A percentile compares a stretch with the other conserved stretches of the same genome.
Evolutionary conservation across 2,329 filamentous ascomycete genomes (phyloP).

Genomic region (Trichoderma cornu-damae): DNA sequence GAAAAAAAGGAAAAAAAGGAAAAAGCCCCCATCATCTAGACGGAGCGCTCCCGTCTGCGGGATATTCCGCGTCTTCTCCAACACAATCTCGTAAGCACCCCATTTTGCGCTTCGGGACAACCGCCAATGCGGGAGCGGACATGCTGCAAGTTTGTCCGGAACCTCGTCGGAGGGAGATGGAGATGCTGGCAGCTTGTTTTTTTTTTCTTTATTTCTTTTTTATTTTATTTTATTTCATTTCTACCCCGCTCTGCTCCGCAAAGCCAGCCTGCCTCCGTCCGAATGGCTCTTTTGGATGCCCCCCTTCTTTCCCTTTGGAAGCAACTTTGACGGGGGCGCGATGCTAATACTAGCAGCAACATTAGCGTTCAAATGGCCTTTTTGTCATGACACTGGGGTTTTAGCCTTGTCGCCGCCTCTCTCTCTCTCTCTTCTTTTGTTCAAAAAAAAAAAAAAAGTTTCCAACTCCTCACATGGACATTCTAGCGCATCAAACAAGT

Average conservation of each 20-base stretch:
- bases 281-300: background rate
- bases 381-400: background rate
- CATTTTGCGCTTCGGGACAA: background rate
- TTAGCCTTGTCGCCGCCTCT: background rate
- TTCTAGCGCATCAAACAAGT: background rate
- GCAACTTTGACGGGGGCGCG: background rate
- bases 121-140: background rate
- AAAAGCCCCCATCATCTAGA: background rate
- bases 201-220: too few relatives aligned
- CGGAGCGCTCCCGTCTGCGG: background rate
- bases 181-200: background rate
- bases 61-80: background rate
- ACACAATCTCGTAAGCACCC: background rate
- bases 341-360: background rate
- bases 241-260: slow-evolving; percentile 10
- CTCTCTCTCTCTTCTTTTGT: too few relatives aligned
- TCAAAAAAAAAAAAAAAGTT: too few relatives aligned
- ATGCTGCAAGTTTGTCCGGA: background rate
- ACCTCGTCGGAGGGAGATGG: background rate
- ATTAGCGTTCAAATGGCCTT: background rate
- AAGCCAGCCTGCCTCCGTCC: background rate
- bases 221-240: too few relatives aligned
- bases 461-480: background rate
- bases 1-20: too few relatives aligned
- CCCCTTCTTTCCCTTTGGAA: background rate